These are phyloP conservation scores for Mycena floridula DNA, from an alignment of 768 basidiomycete genomes.

Conservation along the genomic window DNA sequence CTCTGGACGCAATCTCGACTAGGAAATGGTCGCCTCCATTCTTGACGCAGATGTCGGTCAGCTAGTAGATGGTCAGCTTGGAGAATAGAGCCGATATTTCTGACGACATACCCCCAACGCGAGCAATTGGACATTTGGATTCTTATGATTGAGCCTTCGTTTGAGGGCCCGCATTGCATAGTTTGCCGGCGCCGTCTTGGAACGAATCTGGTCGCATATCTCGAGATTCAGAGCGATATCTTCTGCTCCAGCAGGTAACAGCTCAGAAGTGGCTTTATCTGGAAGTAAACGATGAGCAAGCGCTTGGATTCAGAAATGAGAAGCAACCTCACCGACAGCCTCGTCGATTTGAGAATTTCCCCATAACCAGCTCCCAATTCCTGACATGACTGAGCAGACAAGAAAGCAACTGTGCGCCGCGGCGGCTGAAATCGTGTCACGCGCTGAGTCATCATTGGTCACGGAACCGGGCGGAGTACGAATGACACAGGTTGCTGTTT, in stretches of 20 bases:
- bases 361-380: constrained; percentile 68
- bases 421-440: no score
- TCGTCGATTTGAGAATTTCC: constrained; percentile 80
- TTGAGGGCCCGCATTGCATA: constrained; percentile 87
- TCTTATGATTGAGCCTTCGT: constrained; percentile 84
- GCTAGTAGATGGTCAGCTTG: constrained; percentile 33
- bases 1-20: constrained; percentile 74
- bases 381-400: constrained; percentile 53
- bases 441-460: no score
- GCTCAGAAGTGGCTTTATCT: constrained; percentile 95
- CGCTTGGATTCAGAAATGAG: background rate
- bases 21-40: constrained; percentile 95
- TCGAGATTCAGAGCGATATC: constrained; percentile 93
- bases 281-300: constrained; percentile 7
- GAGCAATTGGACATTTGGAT: constrained; percentile 90
- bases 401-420: no score
- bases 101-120: constrained; percentile 81
- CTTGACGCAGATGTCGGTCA: constrained; percentile 91
- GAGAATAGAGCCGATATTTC: constrained; percentile 1
- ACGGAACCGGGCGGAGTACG: no score
- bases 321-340: constrained; percentile 60
- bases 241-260: constrained; percentile 74
- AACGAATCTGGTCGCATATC: constrained; percentile 94
- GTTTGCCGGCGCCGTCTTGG: constrained; percentile 79
- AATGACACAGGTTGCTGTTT: no score